phyloP scores from a whole-genome alignment of 2,329 filamentous ascomycete species.

The Pestalotiopsis sp. region DNA sequence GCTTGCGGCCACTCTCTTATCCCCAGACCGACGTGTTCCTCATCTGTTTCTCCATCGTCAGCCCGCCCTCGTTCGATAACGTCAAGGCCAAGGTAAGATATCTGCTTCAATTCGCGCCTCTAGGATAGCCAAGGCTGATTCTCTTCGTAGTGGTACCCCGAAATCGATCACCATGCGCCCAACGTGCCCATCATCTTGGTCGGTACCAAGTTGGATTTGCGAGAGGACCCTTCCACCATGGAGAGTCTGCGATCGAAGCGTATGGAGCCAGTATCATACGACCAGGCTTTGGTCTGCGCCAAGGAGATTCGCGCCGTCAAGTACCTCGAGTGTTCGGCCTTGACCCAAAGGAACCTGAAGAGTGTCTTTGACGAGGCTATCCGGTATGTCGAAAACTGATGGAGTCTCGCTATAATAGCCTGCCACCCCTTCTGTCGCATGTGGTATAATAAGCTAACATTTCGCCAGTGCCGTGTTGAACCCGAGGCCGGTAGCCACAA shows the following conservation, averaged over 20 bases:
- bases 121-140: not conserved
- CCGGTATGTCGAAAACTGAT: slow-evolving; percentile 61
- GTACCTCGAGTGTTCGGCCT: slow-evolving; percentile 95
- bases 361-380: slow-evolving; percentile 99
- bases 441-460: slow-evolving; percentile 17
- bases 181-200: slow-evolving; percentile 96
- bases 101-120: not conserved
- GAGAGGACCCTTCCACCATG: slow-evolving; percentile 82
- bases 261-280: slow-evolving; percentile 96
- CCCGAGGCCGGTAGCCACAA: slow-evolving; percentile 59
- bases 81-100: slow-evolving; percentile 88
- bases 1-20: slow-evolving; percentile 91
- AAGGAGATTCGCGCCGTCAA: slow-evolving; percentile 97
- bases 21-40: slow-evolving; percentile 98
- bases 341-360: slow-evolving; percentile 97
- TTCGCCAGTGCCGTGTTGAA: slow-evolving; percentile 67
- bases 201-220: slow-evolving; percentile 93
- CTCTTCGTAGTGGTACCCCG: slow-evolving; percentile 80
- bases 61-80: slow-evolving; percentile 97
- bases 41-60: slow-evolving; percentile 98
- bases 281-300: slow-evolving; percentile 83
- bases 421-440: not conserved
- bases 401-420: not conserved
- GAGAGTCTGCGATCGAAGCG: slow-evolving; percentile 86
- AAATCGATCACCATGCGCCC: slow-evolving; percentile 95